Evolutionary conservation across 2,329 filamentous ascomycete genomes (phyloP), one percentile per base, ranked within the genome.

Genomic region (Venturia nashicola): DNA sequence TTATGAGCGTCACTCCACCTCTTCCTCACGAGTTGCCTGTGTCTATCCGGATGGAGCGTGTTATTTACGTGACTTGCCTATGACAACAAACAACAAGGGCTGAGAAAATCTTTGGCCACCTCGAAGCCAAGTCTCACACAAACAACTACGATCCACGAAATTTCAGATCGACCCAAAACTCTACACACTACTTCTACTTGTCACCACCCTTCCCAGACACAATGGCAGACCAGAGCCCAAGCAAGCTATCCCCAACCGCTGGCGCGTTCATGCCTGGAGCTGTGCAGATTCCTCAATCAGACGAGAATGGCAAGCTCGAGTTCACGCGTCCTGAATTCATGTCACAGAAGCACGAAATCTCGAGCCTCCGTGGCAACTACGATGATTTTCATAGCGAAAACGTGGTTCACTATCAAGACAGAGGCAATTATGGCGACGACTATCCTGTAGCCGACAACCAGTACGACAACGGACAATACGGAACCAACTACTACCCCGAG

Each of bases 51-150:
- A 20, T 9, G 14, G 32, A 57, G 18, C 51, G 51, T 57, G 51
- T 57, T 57, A 14, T 57, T 57, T 57, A 57, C 51, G 46, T 51
- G 46, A 51, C 23, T 51, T 51, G 46, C 46, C 46, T 51, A 27
- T 27, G 46, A 51, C 46, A 51, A 51, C 46, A 51, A 51, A 51
- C 20, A 51, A 14, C 11, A 51, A 51, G 46, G 20, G 46, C 20
- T 27, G 4, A 51, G 20, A 51, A 51, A 14, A 14, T 51, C 20
- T 51, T 51, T n/a, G 20, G 12, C 20, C 14, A 27, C 32, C 20
- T 51, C 20, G 44, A 51, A 51, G 46, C 20, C 11, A 51, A 51
- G 46, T 51, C 20, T 27, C 46, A 51, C 46, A 51, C 46, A 57
- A 57, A 36, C 51, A 57, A 18, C 27, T 36, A 36, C 32, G 39